A percentile compares a stretch with the other conserved stretches of the same genome.
Evolutionary conservation across 306 rosid species (phyloP).

Genomic region (Gynostemma pentaphyllum): DNA sequence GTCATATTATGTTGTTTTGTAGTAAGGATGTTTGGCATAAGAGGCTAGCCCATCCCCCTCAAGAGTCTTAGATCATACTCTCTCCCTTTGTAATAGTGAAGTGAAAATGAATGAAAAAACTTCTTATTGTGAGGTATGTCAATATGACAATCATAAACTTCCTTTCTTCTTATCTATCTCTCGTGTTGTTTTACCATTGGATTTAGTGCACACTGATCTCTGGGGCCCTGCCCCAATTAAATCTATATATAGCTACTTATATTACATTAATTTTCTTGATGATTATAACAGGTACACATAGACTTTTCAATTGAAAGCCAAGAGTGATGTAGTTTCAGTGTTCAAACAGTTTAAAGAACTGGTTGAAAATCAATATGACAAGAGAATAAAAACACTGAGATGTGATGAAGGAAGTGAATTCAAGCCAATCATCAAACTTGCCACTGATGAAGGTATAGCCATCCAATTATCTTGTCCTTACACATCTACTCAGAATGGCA

Average conservation of each 20-base stretch:
- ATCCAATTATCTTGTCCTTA: background rate
- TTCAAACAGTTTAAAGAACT: background rate
- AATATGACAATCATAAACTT: no score
- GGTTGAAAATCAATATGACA: no score
- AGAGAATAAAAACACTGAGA: background rate
- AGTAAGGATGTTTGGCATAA: background rate
- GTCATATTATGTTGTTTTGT: background rate
- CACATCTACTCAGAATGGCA: background rate
- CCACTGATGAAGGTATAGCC: background rate
- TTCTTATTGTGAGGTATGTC: background rate
- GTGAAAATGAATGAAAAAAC: background rate
- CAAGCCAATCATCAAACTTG: background rate
- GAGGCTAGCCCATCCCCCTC: background rate
- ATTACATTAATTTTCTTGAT: no score
- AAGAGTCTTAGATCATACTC: background rate
- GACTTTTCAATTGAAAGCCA: no score
- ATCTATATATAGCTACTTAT: no score
- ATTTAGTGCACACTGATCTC: no score
- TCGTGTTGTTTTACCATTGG: no score
- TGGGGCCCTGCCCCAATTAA: no score
- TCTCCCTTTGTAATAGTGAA: background rate
- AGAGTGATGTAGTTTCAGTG: no score
- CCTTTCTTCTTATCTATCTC: background rate
- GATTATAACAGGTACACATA: no score
- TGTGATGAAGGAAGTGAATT: background rate